These are phyloP conservation scores for Przewalskia tangutica DNA, from an alignment of 257 asterid species.

Conservation along the genomic window DNA sequence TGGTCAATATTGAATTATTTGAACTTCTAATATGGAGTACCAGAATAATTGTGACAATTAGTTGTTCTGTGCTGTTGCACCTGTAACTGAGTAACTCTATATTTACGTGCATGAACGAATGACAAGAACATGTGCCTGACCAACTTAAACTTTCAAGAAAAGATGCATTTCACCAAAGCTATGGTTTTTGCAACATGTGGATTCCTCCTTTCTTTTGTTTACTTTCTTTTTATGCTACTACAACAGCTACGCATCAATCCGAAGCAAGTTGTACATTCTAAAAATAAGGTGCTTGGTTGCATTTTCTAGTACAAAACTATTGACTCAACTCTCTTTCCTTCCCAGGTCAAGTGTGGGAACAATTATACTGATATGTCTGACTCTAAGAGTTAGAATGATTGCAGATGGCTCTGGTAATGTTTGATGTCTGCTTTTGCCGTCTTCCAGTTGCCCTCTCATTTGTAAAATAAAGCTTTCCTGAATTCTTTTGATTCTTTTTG, in stretches of 20 bases:
- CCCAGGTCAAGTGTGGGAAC: constrained; percentile 85
- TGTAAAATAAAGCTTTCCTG: neutral
- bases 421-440: neutral
- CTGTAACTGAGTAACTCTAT: neutral
- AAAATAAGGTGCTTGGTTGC: neutral
- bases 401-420: constrained; percentile 16
- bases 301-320: neutral
- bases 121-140: neutral
- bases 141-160: neutral
- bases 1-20: neutral
- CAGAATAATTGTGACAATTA: neutral
- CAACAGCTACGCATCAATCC: neutral
- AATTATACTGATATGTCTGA: constrained; percentile 67
- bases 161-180: neutral
- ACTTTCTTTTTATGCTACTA: neutral
- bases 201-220: too few species aligned
- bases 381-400: constrained; percentile 59
- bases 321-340: constrained; percentile 3
- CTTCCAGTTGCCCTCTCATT: neutral
- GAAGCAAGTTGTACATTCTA: neutral
- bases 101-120: neutral
- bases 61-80: neutral
- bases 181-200: too few species aligned
- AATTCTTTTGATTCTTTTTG: neutral
- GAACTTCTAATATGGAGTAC: neutral